Evolutionary conservation across 2,329 filamentous ascomycete species (phyloP), one percentile per base, ranked within the genome.

Genomic region (Fusarium camptoceras): DNA sequence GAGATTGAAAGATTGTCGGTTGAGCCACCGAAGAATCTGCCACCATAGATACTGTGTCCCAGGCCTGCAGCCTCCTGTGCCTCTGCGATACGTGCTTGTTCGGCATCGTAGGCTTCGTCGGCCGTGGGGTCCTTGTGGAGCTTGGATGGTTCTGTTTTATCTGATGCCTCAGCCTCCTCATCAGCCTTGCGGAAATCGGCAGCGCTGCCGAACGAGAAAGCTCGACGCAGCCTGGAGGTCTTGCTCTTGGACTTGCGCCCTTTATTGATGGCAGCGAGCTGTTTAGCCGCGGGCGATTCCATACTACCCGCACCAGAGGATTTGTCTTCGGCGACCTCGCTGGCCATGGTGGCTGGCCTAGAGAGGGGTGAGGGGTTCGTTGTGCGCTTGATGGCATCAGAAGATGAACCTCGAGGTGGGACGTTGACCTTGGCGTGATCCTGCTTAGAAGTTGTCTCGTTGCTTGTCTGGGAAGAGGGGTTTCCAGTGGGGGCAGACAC

Each of bases 171-270:
- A 49, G 58, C 66, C 10, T 91, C 90, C 72, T 91, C 89, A 14
- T 89, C 90, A 15, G 90, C 92, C 76, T 92, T 92, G 68, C 92
- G 88, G 49, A 99, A 89, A 77, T 99, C 96, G 11, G 95, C 93
- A 43, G 94, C 93, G 78, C 95, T 98, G 51, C 96, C 94, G 81
- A 99, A 99, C 0, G 96, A 99, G 76, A 99, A 97, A 0, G 96
- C 96, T 73, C 96, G 88, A 58, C 96, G 89, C 64, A 99, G 84
- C 71, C 94, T 87, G 20, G 92, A 94, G 4, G 92, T 93, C 82
- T 98, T 98, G 82, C 91, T 94, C 78, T 94, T 94, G 70, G 90
- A 87, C 77, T 89, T 92, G 28, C 84, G 84, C 56, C 93, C 93
- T 77, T 92, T 95, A 72, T 91, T 95, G 59, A 98, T 86, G n/a